These are phyloP conservation scores for Penicillium argentinense DNA, from an alignment of 495 filamentous ascomycete species.

Conservation along the genomic window DNA sequence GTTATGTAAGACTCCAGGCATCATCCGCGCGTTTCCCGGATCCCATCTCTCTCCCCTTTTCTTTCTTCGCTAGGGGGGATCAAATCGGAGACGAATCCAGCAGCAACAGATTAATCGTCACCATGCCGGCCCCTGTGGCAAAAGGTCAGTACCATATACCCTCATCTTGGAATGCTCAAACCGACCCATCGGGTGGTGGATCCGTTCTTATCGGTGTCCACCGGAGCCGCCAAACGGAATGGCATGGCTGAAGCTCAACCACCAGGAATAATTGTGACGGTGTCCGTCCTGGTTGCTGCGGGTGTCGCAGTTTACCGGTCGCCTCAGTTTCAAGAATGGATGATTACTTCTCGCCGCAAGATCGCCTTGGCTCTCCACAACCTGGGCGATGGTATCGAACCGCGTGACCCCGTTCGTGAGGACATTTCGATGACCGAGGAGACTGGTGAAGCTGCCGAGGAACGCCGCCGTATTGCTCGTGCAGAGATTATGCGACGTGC, in stretches of 20 bases:
- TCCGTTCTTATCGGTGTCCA: conserved; percentile 39
- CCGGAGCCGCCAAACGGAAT: background rate
- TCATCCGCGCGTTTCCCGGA: conserved; percentile 14
- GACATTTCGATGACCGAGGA: conserved; percentile 58
- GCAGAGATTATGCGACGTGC: conserved; percentile 73
- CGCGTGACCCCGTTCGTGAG: conserved; percentile 37
- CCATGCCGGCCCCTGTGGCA: conserved; percentile 53
- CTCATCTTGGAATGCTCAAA: conserved; percentile 4
- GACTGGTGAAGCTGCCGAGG: conserved; percentile 62
- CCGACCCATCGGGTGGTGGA: conserved; percentile 28
- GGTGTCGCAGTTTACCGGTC: conserved; percentile 85
- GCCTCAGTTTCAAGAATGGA: conserved; percentile 74
- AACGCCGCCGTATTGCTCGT: conserved; percentile 64
- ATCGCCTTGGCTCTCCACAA: conserved; percentile 75
- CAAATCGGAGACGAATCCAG: background rate
- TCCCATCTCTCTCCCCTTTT: background rate
- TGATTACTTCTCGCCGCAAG: conserved; percentile 72
- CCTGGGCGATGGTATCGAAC: conserved; percentile 74
- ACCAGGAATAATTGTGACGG: conserved; percentile 73
- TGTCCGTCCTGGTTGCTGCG: conserved; percentile 74
- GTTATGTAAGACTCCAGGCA: conserved; percentile 21
- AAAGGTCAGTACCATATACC: conserved; percentile 50
- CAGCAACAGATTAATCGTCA: conserved; percentile 8
- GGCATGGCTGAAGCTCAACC: conserved; percentile 13
- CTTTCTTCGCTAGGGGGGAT: too few relatives aligned